A percentile compares a stretch with the other conserved stretches of the same genome.
phyloP scores from a whole-genome alignment of 345 rosid species.

The Murraya koenigii region DNA sequence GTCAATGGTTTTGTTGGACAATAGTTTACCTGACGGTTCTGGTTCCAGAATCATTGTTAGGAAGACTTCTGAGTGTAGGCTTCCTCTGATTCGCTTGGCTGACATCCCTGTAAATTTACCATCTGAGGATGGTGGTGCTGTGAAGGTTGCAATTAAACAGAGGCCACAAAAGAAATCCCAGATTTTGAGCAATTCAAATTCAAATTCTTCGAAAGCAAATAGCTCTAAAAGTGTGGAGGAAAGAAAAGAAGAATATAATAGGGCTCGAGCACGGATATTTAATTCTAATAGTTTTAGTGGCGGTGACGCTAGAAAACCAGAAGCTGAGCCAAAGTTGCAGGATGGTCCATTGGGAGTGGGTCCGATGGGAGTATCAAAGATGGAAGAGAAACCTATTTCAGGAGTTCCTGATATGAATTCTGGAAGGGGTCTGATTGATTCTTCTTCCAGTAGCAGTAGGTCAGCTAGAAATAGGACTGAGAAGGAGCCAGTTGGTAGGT shows the following conservation, averaged over 20 bases:
- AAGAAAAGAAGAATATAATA: conserved; percentile 79
- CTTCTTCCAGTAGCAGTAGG: conserved; percentile 48
- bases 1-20: conserved; percentile 79
- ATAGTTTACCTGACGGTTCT: conserved; percentile 57
- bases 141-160: conserved; percentile 75
- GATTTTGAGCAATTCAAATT: conserved; percentile 26
- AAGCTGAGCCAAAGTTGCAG: conserved; percentile 43
- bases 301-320: conserved; percentile 40
- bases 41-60: conserved; percentile 66
- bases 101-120: conserved; percentile 74
- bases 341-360: conserved; percentile 39
- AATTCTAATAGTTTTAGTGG: conserved; percentile 37
- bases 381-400: conserved; percentile 45
- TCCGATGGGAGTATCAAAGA: conserved; percentile 35
- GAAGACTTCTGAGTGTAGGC: conserved; percentile 62
- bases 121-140: conserved; percentile 44
- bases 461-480: conserved; percentile 59
- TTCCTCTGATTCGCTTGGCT: conserved; percentile 59
- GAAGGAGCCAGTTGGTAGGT: conserved; percentile 58
- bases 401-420: conserved; percentile 41
- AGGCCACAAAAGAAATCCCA: conserved; percentile 60
- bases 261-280: conserved; percentile 79
- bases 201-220: conserved; percentile 45
- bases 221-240: conserved; percentile 72
- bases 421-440: conserved; percentile 45